Evolutionary conservation across 441 rosid genomes (phyloP), one percentile per base, ranked within the genome.

Genomic region (Populus hybrid): DNA sequence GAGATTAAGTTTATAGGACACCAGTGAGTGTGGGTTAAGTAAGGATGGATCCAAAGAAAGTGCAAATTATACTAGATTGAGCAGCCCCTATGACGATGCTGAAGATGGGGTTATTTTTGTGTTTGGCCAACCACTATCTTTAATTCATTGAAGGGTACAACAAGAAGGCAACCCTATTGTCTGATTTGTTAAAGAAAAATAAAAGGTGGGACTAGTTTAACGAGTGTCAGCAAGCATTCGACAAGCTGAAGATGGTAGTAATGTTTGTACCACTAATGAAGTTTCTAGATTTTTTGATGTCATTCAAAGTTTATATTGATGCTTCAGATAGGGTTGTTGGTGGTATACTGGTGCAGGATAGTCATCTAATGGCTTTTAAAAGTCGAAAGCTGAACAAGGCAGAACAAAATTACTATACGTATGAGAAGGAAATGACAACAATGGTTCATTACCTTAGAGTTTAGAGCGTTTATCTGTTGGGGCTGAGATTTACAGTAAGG

Each of bases 241-340:
- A 57, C 0, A 73, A 73, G 34, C 30, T 40, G 0, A 40, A 70
- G 5, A 1, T 0, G 7, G 3, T 1, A 2, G 0, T 69, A 6
- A 14, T 0, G 5, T 32, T 0, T 0, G 23, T 2, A 18, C 26
- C 6, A n/a, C n/a, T n/a, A n/a, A n/a, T n/a, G n/a, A n/a, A 38
- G 72, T 69, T 69, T 21, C 8, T 1, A 2, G 3, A 69, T 11
- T 69, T 69, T 35, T 0, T 11, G 16, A 30, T 8, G 11, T 20
- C 10, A 32, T 69, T 35, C n/a, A 1, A 69, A 34, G 28, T 69
- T 2, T 3, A 35, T 69, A 35, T 0, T 11, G 28, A 69, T 69
- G 18, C 72, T 30, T 46, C 2, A 4, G 6, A 46, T 6, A 71
- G 9, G 3, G 73, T 3, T 10, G 2, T 20, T 7, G 70, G 70